Percentiles rank a stretch among this genome's conserved stretches.
Evolutionary conservation across 495 filamentous ascomycete genomes (phyloP).

Genomic region (Apiosordaria backusii): DNA sequence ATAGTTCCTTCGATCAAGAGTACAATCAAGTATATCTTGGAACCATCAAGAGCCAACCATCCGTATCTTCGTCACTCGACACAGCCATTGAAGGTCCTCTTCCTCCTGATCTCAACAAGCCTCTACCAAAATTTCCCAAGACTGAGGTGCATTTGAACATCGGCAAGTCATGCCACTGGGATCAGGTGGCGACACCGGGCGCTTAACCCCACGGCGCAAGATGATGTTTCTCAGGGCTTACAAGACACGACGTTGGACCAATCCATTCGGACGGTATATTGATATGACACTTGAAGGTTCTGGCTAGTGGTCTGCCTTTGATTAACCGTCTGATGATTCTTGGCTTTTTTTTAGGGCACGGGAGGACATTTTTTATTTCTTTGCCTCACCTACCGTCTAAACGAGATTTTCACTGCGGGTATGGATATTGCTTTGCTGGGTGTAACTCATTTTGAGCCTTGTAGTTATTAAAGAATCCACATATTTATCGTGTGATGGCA

Average conservation of each 20-base stretch:
- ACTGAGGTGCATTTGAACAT: neutral
- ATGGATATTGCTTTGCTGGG: neutral
- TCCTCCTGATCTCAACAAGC: neutral
- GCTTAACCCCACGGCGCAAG: neutral
- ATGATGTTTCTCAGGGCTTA: neutral
- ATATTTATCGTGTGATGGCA: neutral
- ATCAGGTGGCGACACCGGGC: neutral
- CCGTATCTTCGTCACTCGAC: neutral
- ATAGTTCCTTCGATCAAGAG: neutral
- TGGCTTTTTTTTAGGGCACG: neutral
- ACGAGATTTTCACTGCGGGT: neutral
- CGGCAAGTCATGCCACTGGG: neutral
- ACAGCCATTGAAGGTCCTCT: neutral
- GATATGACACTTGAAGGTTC: neutral
- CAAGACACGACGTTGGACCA: neutral
- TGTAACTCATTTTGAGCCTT: neutral
- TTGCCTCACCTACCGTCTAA: neutral
- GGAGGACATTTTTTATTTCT: neutral
- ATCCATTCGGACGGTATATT: neutral
- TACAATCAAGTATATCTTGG: neutral
- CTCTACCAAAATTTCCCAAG: neutral
- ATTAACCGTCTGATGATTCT: neutral
- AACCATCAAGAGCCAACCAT: neutral
- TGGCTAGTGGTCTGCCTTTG: neutral
- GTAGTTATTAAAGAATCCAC: conserved; percentile 1